Base-by-base conservation (phyloP, 2,329 filamentous ascomycete genomes). In the Sarocladiaceae sp. region DNA sequence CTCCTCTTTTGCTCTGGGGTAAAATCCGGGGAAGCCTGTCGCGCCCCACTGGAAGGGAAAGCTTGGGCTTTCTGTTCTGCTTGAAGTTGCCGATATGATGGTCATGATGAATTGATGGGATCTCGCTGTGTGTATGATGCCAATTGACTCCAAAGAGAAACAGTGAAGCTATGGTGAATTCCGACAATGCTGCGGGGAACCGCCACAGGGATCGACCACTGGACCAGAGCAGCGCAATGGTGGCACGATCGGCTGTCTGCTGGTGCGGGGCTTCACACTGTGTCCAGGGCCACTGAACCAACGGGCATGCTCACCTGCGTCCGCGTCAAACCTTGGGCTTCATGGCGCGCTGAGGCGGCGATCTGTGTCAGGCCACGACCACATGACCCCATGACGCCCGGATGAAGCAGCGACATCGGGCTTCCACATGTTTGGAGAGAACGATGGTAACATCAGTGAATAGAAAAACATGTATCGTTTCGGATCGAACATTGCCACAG, bases 11-110 rank as follows among this genome's bases (percentile, higher is more conserved):
- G 45, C 35, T 51, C 48, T 46, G 50, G 50, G 50, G 48, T 47
- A 59, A 58, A 61, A 61, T 58, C 55, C 56, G 59, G 59, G 59
- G 61, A 60, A 61, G 58, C 58, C 58, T 58, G 58, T 56, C 50
- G 12, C 19, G 37, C 40, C 57, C 58, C 59, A 58, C 24, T 15
- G 45, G 9, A 10, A 16, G 10, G 16, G 19, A 11, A 19, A 41
- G 21, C 37, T 41, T 21, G 21, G 37, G n/a, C 85, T 41, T 16
- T 11, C 26, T 13, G 26, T 29, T 7, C 26, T 29, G 26, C 26
- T 13, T n/a, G n/a, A n/a, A 29, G 13, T 29, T 9, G 26, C 13
- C 26, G 26, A 13, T 29, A 29, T 24, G 10, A 15, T n/a, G n/a
- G n/a, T n/a, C n/a, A n/a, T n/a, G n/a, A n/a, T n/a, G n/a, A n/a